Evolutionary conservation across 1,284 basidiomycete genomes (phyloP).

Genomic region (Cystobasidium sp.): DNA sequence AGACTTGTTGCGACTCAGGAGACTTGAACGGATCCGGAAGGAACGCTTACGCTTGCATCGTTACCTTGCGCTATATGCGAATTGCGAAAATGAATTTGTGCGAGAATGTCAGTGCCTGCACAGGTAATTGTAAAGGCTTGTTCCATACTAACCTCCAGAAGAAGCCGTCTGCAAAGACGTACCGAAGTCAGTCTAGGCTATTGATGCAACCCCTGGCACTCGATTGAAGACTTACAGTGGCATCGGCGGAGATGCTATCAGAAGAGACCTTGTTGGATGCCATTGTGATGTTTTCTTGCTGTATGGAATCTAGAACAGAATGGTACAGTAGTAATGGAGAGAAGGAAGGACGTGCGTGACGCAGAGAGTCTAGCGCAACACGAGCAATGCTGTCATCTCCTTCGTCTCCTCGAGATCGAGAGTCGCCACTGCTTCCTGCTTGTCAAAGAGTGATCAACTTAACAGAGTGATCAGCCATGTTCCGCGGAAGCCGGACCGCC

Average conservation of each 20-base stretch:
- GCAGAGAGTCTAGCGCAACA: background rate
- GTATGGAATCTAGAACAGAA: background rate
- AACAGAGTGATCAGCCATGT: background rate
- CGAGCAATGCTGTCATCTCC: constrained; percentile 6
- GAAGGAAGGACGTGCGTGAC: background rate
- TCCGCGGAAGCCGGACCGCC: too few relatives aligned
- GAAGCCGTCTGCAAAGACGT: too few relatives aligned
- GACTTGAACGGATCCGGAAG: background rate
- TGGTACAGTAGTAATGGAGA: background rate
- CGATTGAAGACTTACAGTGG: background rate
- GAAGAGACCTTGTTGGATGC: background rate
- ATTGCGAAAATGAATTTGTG: too few relatives aligned
- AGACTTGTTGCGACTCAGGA: background rate
- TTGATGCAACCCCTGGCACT: too few relatives aligned
- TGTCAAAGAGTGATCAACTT: constrained; percentile 8
- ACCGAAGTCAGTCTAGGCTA: too few relatives aligned
- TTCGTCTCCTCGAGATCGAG: background rate
- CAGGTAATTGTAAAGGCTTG: too few relatives aligned
- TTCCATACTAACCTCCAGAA: too few relatives aligned
- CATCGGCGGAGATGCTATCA: background rate
- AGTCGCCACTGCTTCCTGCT: constrained; percentile 12
- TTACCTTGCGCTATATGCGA: too few relatives aligned
- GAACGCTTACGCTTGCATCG: too few relatives aligned
- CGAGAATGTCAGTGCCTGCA: too few relatives aligned
- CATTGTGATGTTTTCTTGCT: background rate